phyloP scores from a whole-genome alignment of 306 rosid species.

The Quercus robur region DNA sequence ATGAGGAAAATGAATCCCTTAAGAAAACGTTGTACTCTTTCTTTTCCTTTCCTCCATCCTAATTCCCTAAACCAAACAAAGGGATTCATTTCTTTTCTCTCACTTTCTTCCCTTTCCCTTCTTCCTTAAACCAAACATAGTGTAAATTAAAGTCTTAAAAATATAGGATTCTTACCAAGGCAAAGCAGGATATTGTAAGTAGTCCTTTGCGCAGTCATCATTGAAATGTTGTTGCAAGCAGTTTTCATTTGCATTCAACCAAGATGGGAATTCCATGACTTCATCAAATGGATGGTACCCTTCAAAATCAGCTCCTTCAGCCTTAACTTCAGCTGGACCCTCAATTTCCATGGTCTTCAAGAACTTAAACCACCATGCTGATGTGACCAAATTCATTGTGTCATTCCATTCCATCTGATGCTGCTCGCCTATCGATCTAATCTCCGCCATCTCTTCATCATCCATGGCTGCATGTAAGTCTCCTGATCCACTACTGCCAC shows the following conservation, averaged over 20 bases:
- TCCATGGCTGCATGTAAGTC: conserved; percentile 63
- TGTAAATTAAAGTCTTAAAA: not conserved
- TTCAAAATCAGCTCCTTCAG: conserved; percentile 25
- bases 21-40: too few species aligned
- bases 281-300: conserved; percentile 41
- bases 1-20: too few species aligned
- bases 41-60: too few species aligned
- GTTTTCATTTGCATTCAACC: conserved; percentile 68
- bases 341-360: conserved; percentile 57
- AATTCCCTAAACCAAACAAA: too few species aligned
- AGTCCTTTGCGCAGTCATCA: conserved; percentile 42
- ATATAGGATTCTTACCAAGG: conserved; percentile 54
- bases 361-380: conserved; percentile 87
- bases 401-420: conserved; percentile 86
- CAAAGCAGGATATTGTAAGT: conserved; percentile 55
- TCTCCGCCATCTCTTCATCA: conserved; percentile 82
- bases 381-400: conserved; percentile 64
- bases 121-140: not conserved
- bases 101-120: too few species aligned
- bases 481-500: conserved; percentile 14
- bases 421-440: conserved; percentile 74
- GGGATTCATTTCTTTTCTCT: too few species aligned
- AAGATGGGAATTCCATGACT: conserved; percentile 68
- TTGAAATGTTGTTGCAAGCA: conserved; percentile 43
- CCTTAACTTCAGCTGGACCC: conserved; percentile 26